phyloP scores from a whole-genome alignment of 306 rosid species.

The Argentina anserina region DNA sequence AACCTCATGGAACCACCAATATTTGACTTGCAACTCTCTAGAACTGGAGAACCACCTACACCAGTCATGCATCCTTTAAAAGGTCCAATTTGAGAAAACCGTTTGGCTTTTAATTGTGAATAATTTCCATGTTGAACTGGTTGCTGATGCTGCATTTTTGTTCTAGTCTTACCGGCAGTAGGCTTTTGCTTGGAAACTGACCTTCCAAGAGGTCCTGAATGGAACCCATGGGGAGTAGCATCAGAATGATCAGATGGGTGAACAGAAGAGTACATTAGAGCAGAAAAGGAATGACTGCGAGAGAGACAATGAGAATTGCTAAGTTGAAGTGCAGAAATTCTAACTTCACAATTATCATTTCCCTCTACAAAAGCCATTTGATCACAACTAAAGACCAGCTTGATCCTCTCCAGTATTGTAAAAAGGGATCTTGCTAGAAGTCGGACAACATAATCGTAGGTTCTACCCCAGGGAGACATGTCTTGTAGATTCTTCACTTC shows the following conservation, averaged over 20 bases:
- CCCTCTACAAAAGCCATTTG: constrained; percentile 23
- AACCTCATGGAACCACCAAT: constrained; percentile 53
- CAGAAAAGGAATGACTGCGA: constrained; percentile 38
- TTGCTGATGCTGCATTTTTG: constrained; percentile 24
- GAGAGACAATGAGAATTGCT: constrained; percentile 22
- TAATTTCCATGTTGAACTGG: constrained; percentile 27
- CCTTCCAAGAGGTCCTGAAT: constrained; percentile 33
- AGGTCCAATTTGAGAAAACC: constrained; percentile 26
- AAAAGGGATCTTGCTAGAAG: constrained; percentile 73
- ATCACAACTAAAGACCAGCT: constrained; percentile 46
- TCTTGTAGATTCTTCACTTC: constrained; percentile 53
- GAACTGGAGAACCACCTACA: constrained; percentile 40
- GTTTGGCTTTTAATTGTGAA: constrained; percentile 32
- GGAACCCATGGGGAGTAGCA: constrained; percentile 30
- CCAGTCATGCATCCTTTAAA: constrained; percentile 43
- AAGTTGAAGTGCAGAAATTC: neutral
- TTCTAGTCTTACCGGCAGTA: constrained; percentile 27
- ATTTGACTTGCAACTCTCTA: constrained; percentile 36
- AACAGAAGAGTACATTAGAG: constrained; percentile 22
- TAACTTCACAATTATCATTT: constrained; percentile 8
- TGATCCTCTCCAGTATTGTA: constrained; percentile 69
- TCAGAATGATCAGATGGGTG: constrained; percentile 45
- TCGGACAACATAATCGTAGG: constrained; percentile 62
- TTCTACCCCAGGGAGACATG: constrained; percentile 76
- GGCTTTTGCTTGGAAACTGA: constrained; percentile 24